Percentiles rank a stretch among this genome's conserved stretches.
These are phyloP conservation scores for Hymenoscyphus infarciens DNA, from an alignment of 2,329 filamentous ascomycete species.

Conservation along the genomic window DNA sequence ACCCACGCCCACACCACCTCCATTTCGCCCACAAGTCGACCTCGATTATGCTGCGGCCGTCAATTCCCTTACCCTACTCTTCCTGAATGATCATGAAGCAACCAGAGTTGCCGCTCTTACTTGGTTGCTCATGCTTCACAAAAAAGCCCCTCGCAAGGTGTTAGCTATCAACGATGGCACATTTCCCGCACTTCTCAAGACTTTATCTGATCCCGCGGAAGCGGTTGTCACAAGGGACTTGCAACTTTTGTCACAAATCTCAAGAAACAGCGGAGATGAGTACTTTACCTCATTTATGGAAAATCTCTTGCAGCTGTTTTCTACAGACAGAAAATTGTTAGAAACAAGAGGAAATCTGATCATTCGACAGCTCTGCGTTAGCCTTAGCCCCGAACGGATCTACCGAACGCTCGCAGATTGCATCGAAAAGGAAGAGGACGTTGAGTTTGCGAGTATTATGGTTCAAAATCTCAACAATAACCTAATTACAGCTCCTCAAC, in stretches of 20 bases:
- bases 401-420: conserved; percentile 95
- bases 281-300: conserved; percentile 99
- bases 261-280: conserved; percentile 90
- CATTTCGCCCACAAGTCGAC: conserved; percentile 56
- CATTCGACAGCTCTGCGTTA: conserved; percentile 90
- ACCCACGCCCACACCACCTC: conserved; percentile 37
- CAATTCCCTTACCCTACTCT: conserved; percentile 85
- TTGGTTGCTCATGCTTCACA: conserved; percentile 97
- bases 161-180: conserved; percentile 96
- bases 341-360: conserved; percentile 95
- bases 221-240: conserved; percentile 93
- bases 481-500: conserved; percentile 91
- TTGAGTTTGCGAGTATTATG: conserved; percentile 99
- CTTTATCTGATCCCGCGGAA: conserved; percentile 90
- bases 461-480: conserved; percentile 99
- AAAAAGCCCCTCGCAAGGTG: conserved; percentile 89
- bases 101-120: conserved; percentile 90
- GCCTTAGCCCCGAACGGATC: conserved; percentile 88
- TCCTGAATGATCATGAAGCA: conserved; percentile 94
- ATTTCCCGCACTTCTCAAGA: conserved; percentile 93
- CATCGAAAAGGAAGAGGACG: conserved; percentile 94
- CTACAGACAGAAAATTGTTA: conserved; percentile 84
- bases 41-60: conserved; percentile 96
- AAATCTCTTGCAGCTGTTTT: conserved; percentile 90
- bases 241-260: conserved; percentile 92